Evolutionary conservation across 2,329 filamentous ascomycete species (phyloP).

Genomic region (Ceratocystis variospora): DNA sequence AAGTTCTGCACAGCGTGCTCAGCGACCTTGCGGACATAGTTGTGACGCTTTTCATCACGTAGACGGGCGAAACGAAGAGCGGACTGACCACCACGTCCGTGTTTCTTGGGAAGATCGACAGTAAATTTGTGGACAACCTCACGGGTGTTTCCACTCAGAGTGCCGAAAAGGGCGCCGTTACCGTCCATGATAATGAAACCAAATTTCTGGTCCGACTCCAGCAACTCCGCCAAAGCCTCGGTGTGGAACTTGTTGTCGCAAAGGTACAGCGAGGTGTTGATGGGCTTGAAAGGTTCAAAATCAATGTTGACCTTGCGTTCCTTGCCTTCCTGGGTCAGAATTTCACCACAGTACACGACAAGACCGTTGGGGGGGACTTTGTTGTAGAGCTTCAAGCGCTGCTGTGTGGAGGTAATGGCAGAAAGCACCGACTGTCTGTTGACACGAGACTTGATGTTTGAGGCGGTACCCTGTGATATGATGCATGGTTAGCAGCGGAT

Average conservation of each 20-base stretch:
- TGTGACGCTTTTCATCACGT: conserved; percentile 98
- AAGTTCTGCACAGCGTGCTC: conserved; percentile 98
- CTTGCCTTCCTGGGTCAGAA: conserved; percentile 95
- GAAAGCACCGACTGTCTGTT: conserved; percentile 96
- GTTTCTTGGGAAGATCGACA: conserved; percentile 98
- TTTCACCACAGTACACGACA: conserved; percentile 99
- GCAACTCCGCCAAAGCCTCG: conserved; percentile 86
- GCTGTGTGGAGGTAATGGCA: conserved; percentile 96
- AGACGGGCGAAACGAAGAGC: conserved; percentile 98
- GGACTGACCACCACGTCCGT: conserved; percentile 99
- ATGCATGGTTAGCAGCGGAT: background rate
- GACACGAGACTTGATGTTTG: conserved; percentile 99
- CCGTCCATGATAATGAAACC: conserved; percentile 99
- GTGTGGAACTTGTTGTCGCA: conserved; percentile 99
- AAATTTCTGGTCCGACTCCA: conserved; percentile 98
- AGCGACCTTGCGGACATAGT: conserved; percentile 97
- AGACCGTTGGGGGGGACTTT: conserved; percentile 96
- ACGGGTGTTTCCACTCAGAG: conserved; percentile 89
- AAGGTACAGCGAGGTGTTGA: conserved; percentile 97
- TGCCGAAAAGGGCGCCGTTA: conserved; percentile 94
- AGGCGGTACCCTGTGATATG: conserved; percentile 66
- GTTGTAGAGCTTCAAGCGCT: conserved; percentile 97
- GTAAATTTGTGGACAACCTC: conserved; percentile 97
- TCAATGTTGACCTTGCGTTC: conserved; percentile 99
- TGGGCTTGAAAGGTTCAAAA: conserved; percentile 99